Base-by-base conservation (phyloP, 305 asterid genomes). In the Petunia hybrid region DNA sequence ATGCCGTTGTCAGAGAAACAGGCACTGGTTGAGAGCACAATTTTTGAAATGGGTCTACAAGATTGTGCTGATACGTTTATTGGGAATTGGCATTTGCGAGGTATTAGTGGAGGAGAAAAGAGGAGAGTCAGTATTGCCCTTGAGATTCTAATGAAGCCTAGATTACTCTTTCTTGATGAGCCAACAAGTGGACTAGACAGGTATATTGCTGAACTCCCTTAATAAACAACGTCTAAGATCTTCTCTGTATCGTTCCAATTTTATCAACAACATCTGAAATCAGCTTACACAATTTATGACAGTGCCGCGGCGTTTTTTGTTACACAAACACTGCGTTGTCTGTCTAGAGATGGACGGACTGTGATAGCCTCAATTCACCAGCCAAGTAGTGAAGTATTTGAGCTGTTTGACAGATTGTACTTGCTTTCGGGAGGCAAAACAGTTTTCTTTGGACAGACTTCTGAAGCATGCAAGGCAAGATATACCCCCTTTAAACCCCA, bases 151-250 rank as follows among this genome's bases (percentile, higher is more conserved):
- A 96, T 90, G 98, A 85, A 98, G 84, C 99, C 99, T 0, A 89
- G 98, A 85, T 84, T 94, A 48, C 99, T 96, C 48, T 96, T 96
- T 83, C 97, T 96, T 36, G 99, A 96, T 68, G 99, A 96, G 79
- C 99, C 99, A 2, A 96, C 99, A 67, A 96, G 99, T 76, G 99
- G 99, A 39, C 98, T 96, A 35, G 99, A 95, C 89, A 95, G 98
- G 98, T 3, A 22, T 22, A 22, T 22, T 22, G 31, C 31, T 22
- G 31, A 22, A 22, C 31, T 22, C 31, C 31, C 31, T 22, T 22
- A 22, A 22, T 22, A 22, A 22, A 22, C 31, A 22, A 22, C 31
- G 31, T 22, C 31, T 22, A 22, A 22, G 31, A 22, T 22, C 31
- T 22, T 22, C 31, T 22, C 31, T 22, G 31, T 22, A 0, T 22